Evolutionary conservation across 495 filamentous ascomycete species (phyloP).

Genomic region (Pyrenula aspistea): DNA sequence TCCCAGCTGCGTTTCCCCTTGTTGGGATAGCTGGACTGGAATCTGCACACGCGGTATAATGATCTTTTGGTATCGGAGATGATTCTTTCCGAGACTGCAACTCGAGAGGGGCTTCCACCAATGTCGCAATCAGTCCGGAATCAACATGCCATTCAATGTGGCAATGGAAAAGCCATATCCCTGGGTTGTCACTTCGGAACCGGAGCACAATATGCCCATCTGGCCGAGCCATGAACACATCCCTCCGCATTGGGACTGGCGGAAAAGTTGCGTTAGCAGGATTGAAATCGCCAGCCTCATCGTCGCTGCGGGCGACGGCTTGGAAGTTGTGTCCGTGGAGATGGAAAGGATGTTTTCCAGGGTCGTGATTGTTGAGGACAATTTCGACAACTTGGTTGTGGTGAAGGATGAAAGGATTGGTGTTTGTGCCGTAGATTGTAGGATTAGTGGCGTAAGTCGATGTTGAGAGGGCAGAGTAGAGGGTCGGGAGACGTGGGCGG

Average conservation of each 20-base stretch:
- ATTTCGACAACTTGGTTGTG: slow-evolving; percentile 58
- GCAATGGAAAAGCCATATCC: slow-evolving; percentile 73
- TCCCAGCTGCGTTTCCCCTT: slow-evolving; percentile 66
- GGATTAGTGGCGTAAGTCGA: slow-evolving; percentile 48
- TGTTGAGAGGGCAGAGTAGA: slow-evolving; percentile 57
- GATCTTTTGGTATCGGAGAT: slow-evolving; percentile 49
- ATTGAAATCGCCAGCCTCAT: slow-evolving; percentile 32
- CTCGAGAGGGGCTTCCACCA: slow-evolving; percentile 57
- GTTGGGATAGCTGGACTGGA: slow-evolving; percentile 24
- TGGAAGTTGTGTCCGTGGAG: slow-evolving; percentile 75
- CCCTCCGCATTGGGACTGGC: slow-evolving; percentile 39
- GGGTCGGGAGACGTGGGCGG: slow-evolving; percentile 55
- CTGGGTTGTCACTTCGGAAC: slow-evolving; percentile 65
- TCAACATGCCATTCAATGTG: slow-evolving; percentile 74
- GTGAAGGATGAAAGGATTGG: slow-evolving; percentile 52
- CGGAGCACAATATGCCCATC: slow-evolving; percentile 48
- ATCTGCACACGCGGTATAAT: slow-evolving; percentile 44
- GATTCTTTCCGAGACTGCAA: slow-evolving; percentile 36
- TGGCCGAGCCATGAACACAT: slow-evolving; percentile 45
- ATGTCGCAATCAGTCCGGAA: slow-evolving; percentile 55
- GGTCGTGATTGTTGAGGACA: slow-evolving; percentile 61
- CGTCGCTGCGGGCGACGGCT: slow-evolving; percentile 38
- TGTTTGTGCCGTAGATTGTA: slow-evolving; percentile 53
- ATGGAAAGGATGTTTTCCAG: slow-evolving; percentile 69
- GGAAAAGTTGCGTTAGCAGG: slow-evolving; percentile 27